Percentiles rank a stretch among this genome's conserved stretches.
Evolutionary conservation across 2,329 filamentous ascomycete genomes (phyloP).

Genomic region (Pseudogymnoascus sp.): DNA sequence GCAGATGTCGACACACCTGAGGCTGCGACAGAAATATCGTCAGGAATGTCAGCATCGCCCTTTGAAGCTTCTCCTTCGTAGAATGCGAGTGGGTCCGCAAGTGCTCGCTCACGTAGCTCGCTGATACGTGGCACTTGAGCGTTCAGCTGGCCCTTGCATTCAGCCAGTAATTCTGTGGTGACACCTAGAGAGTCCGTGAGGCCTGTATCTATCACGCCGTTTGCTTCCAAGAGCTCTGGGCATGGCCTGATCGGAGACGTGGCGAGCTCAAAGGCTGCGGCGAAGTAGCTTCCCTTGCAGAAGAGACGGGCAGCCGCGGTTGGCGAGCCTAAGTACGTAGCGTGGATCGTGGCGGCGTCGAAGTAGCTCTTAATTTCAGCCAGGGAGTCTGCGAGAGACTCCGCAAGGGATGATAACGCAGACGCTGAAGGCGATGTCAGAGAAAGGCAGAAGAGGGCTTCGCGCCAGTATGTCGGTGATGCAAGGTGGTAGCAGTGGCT

Average conservation of each 20-base stretch:
- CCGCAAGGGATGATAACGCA: slow-evolving; percentile 62
- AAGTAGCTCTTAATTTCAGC: slow-evolving; percentile 78
- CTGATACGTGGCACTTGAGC: slow-evolving; percentile 80
- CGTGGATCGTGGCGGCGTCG: slow-evolving; percentile 69
- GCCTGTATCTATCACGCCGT: slow-evolving; percentile 63
- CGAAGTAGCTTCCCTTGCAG: slow-evolving; percentile 81
- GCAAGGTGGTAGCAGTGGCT: slow-evolving; percentile 78
- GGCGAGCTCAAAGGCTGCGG: slow-evolving; percentile 77
- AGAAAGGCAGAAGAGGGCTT: slow-evolving; percentile 74
- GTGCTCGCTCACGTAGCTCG: slow-evolving; percentile 74
- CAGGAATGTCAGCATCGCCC: slow-evolving; percentile 64
- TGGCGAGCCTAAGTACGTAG: slow-evolving; percentile 71
- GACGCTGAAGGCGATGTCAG: slow-evolving; percentile 51
- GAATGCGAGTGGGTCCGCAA: slow-evolving; percentile 78
- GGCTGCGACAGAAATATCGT: slow-evolving; percentile 85
- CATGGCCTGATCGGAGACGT: slow-evolving; percentile 46
- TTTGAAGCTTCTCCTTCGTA: slow-evolving; percentile 68
- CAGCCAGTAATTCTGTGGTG: slow-evolving; percentile 84
- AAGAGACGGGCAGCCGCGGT: slow-evolving; percentile 65
- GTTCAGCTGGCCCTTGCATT: slow-evolving; percentile 77
- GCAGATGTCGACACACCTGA: slow-evolving; percentile 75
- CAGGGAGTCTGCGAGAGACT: slow-evolving; percentile 67
- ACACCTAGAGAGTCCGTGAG: slow-evolving; percentile 73
- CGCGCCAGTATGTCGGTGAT: slow-evolving; percentile 73
- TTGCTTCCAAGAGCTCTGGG: slow-evolving; percentile 42